Evolutionary conservation across 768 basidiomycete species (phyloP).

Genomic region (Mycena epipterygia): DNA sequence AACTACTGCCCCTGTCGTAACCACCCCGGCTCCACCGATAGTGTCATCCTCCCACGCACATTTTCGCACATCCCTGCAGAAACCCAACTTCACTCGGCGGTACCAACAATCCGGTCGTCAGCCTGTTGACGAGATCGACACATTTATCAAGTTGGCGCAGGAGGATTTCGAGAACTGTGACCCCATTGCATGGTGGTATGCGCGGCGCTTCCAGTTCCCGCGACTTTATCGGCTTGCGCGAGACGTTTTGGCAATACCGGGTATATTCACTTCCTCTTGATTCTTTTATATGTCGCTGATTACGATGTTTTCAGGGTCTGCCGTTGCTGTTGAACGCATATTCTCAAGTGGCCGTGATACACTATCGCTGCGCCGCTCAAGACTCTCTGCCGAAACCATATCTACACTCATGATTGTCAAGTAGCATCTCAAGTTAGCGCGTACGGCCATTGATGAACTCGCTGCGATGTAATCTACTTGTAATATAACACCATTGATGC

Average conservation of each 20-base stretch:
- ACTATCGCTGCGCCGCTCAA: background rate
- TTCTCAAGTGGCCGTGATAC: slow-evolving; percentile 25
- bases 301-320: slow-evolving; percentile 43
- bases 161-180: slow-evolving; percentile 45
- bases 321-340: too few relatives aligned
- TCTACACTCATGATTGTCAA: slow-evolving; percentile 3
- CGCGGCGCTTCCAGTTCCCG: slow-evolving; percentile 32
- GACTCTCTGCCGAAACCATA: background rate
- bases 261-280: slow-evolving; percentile 32
- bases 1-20: too few relatives aligned
- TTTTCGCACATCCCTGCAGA: slow-evolving; percentile 4
- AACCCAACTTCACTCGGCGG: slow-evolving; percentile 8
- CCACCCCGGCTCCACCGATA: background rate
- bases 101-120: background rate
- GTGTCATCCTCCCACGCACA: background rate
- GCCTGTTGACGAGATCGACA: slow-evolving; percentile 37
- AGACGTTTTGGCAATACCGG: slow-evolving; percentile 48
- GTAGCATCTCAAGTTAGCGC: slow-evolving; percentile 11
- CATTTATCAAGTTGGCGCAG: slow-evolving; percentile 41
- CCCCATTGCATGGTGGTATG: slow-evolving; percentile 45
- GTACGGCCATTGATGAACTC: slow-evolving; percentile 14
- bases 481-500: too few relatives aligned
- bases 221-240: slow-evolving; percentile 44
- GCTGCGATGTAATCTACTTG: background rate
- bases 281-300: background rate